Conservation (phyloP, 208 protist species). For the Endotrypanum monterogeii region DNA sequence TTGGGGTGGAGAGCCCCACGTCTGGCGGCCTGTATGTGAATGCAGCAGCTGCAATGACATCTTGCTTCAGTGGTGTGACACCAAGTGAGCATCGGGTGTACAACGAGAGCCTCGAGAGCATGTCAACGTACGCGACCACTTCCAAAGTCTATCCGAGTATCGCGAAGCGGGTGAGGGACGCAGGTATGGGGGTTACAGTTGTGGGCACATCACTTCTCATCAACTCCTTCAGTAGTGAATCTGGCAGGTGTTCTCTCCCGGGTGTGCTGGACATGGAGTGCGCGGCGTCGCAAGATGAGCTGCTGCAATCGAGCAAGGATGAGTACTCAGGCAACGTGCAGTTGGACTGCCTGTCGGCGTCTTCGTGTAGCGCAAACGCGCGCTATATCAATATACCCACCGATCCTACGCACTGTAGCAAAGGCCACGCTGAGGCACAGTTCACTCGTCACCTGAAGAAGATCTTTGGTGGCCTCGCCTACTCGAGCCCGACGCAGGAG, state of each 20-base stretch:
- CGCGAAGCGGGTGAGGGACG: conserved; percentile 45
- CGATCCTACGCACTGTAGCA: conserved; percentile 26
- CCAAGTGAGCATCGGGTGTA: conserved; percentile 47
- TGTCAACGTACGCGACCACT: conserved; percentile 42
- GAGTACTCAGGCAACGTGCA: conserved; percentile 28
- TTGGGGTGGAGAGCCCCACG: conserved; percentile 44
- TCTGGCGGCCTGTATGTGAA: conserved; percentile 38
- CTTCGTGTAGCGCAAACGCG: conserved; percentile 52
- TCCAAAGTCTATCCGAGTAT: conserved; percentile 53
- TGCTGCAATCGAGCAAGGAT: conserved; percentile 16
- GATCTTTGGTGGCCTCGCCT: conserved; percentile 58
- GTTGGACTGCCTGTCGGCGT: conserved; percentile 56
- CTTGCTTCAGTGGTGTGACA: conserved; percentile 61
- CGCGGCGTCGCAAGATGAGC: conserved; percentile 21
- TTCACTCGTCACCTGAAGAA: conserved; percentile 44
- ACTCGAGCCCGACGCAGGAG: conserved; percentile 26
- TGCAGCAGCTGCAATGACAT: conserved; percentile 49
- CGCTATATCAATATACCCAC: conserved; percentile 42
- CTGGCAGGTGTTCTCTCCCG: conserved; percentile 44
- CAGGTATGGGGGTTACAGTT: conserved; percentile 38
- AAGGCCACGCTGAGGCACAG: conserved; percentile 44
- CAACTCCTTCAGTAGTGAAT: conserved; percentile 43
- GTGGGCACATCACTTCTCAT: conserved; percentile 60
- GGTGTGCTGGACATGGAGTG: conserved; percentile 85
- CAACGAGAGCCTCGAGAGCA: conserved; percentile 43